These are phyloP conservation scores for Vicia sativa DNA, from an alignment of 306 rosid species.

Conservation along the genomic window DNA sequence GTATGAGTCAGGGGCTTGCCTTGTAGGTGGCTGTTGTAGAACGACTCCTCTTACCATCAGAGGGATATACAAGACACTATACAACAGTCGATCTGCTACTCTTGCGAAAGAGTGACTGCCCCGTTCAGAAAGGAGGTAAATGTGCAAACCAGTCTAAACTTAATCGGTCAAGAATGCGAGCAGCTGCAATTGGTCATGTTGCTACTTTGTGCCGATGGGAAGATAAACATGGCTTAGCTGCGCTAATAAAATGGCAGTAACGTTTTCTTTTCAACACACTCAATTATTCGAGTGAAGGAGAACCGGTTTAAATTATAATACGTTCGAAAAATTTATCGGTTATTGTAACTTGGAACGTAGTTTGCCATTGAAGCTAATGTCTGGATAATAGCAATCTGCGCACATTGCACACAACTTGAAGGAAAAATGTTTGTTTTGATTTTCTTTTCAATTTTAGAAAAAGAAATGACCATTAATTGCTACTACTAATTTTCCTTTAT, in stretches of 20 bases:
- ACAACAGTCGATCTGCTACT: constrained; percentile 35
- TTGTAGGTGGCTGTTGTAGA: constrained; percentile 65
- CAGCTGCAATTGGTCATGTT: constrained; percentile 34
- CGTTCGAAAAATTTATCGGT: background rate
- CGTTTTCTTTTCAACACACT: background rate
- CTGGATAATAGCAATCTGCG: constrained; percentile 12
- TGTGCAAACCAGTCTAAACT: constrained; percentile 17
- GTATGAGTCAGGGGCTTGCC: constrained; percentile 61
- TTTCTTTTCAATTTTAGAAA: background rate
- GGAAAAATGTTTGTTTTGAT: background rate
- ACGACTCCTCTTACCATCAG: constrained; percentile 58
- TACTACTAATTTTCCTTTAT: background rate
- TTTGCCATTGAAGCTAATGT: constrained; percentile 26
- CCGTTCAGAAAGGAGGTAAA: constrained; percentile 29
- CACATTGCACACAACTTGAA: background rate
- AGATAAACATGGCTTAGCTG: constrained; percentile 6
- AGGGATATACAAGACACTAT: constrained; percentile 53
- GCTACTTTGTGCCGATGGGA: constrained; percentile 32
- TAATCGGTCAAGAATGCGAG: constrained; percentile 26
- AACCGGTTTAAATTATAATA: background rate
- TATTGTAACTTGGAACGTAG: constrained; percentile 18
- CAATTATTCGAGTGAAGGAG: background rate
- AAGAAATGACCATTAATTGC: constrained; percentile 3
- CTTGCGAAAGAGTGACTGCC: constrained; percentile 32
- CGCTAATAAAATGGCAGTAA: background rate